Percentiles rank a stretch among this genome's conserved stretches.
Conservation (phyloP, 441 rosid genomes). For the Arabidopsis lyrata region DNA sequence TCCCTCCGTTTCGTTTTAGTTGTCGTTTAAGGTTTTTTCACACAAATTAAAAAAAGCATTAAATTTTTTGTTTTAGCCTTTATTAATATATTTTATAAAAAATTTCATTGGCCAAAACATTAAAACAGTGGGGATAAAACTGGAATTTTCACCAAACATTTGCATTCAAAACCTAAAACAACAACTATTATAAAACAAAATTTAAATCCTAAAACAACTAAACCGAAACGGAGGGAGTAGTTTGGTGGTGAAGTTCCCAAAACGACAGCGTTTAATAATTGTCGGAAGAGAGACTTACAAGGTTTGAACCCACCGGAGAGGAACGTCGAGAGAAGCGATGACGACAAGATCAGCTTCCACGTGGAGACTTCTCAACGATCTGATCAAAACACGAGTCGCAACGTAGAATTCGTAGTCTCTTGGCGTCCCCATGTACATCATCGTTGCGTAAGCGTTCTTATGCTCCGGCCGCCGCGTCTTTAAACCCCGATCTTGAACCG, state of each 20-base stretch:
- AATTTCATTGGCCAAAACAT: too few relatives aligned
- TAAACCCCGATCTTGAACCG: slow-evolving; percentile 24
- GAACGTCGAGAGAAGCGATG: slow-evolving; percentile 95
- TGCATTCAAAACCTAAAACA: too few relatives aligned
- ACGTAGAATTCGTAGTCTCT: slow-evolving; percentile 96
- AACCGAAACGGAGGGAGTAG: too few relatives aligned
- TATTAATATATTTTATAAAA: too few relatives aligned
- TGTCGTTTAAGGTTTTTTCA: too few relatives aligned
- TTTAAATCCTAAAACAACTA: too few relatives aligned
- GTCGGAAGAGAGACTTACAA: slow-evolving; percentile 61
- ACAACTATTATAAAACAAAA: too few relatives aligned
- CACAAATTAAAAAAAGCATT: too few relatives aligned
- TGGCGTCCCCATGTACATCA: slow-evolving; percentile 99
- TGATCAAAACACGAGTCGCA: slow-evolving; percentile 88
- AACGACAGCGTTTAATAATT: slow-evolving; percentile 15
- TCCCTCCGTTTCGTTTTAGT: too few relatives aligned
- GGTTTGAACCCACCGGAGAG: slow-evolving; percentile 82
- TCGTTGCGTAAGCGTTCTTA: slow-evolving; percentile 89
- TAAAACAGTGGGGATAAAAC: too few relatives aligned
- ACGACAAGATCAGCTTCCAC: slow-evolving; percentile 94
- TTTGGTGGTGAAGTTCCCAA: neutral
- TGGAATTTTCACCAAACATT: too few relatives aligned
- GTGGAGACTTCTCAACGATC: slow-evolving; percentile 64
- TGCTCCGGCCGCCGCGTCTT: slow-evolving; percentile 50
- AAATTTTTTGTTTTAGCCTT: too few relatives aligned